Evolutionary conservation across 148 eudicot species (phyloP), one percentile per base, ranked within the genome.

Genomic region (Rhododendron griersonianum): DNA sequence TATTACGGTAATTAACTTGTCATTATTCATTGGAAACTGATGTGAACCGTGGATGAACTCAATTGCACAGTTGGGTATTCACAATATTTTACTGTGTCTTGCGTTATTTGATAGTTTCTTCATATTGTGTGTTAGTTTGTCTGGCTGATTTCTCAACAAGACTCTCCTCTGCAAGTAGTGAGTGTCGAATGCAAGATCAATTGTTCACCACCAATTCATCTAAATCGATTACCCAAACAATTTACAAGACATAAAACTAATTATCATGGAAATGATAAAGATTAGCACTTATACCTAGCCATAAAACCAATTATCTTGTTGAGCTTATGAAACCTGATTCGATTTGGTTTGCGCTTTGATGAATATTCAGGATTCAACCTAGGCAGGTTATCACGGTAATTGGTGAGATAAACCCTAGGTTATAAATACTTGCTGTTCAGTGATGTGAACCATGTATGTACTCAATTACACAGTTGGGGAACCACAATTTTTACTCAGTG

Each of bases 261-360:
- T 69, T 69, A 39, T 65, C 21, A 10, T 25, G 71, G 28, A 15
- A 81, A 21, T 15, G 30, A n/a, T 19, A 84, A 15, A 41, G 47
- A 67, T 6, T 41, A 8, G 15, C 33, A 4, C 28, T 23, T 5
- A 11, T 90, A 94, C 99, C 98, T 94, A 44, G 92, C 57, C 18
- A 13, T 13, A 51, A 48, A 51, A 51, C 57, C 15, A 51, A 51
- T 51, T 51, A 51, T 51, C 33, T 65, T 25, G 73, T n/a, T 65
- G 33, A 3, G 33, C 30, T 65, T 65, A 1, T 25, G 33, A 25
- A 65, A 15, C 30, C 5, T 65, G 3, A 65, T 25, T n/a, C 13
- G 0, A 1, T 8, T 3, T 25, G 73, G 73, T 10, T 10, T 51
- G 11, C 3, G 57, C 18, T 51, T 51, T 5, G 14, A 51, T 51